Base-by-base conservation (phyloP, 164 flowering plant species). In the Sedum album region DNA sequence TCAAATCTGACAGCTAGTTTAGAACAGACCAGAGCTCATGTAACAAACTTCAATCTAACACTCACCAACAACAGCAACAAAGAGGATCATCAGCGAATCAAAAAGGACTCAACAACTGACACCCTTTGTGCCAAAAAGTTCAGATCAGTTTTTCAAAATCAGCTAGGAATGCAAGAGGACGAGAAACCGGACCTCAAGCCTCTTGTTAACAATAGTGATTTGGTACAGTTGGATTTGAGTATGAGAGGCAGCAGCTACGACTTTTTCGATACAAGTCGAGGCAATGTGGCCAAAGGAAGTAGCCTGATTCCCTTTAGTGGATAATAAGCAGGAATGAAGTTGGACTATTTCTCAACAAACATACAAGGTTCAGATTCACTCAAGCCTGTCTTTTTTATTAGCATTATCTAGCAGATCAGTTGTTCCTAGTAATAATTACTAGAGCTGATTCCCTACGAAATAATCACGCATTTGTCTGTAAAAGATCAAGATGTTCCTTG, bases 41-140 rank as follows among this genome's bases (percentile, higher is more conserved):
- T 87, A 35, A 81, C 83, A 0, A 79, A 78, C 76, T 88, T 86
- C 80, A 87, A 88, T 66, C 64, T 79, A 70, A 84, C 92, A 7
- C 66, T 90, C 11, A 70, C n/a, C n/a, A n/a, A n/a, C n/a, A n/a
- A n/a, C n/a, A n/a, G 75, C 72, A 78, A 76, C 48, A 73, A 67
- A n/a, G 79, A 79, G 68, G 68, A 71, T 31, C 41, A 73, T 70
- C 55, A 26, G 9, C 60, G 13, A 10, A 21, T 69, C 33, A 46
- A n/a, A 46, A 17, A 46, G n/a, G 51, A 46, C 51, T 46, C 51
- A 3, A 5, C 20, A 46, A 17, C 2, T 4, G 28, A 65, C 23
- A 39, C 28, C 13, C 74, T 35, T 35, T 25, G 55, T 26, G n/a
- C 66, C 65, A 70, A 69, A 7, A 76, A 71, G n/a, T 60, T 68